Conservation (phyloP, 805 yeast genomes). For the Teunomyces stri region DNA sequence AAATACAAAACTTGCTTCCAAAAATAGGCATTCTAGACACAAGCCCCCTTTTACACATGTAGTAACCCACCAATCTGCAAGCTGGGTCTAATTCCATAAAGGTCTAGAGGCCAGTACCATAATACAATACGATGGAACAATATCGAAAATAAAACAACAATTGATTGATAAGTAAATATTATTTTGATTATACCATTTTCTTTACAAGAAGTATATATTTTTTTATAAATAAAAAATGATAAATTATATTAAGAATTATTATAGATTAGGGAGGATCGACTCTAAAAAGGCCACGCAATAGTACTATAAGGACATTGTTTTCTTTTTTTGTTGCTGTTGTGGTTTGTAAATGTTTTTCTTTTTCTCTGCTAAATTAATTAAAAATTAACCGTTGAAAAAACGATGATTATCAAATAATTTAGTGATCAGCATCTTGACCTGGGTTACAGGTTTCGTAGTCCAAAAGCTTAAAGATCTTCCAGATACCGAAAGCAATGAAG, state of each 20-base stretch:
- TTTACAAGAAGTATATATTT: no score
- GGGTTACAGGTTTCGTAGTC: conserved; percentile 70
- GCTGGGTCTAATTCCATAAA: not conserved
- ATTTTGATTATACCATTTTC: not conserved
- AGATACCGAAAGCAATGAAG: conserved; percentile 60
- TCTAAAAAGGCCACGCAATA: not conserved
- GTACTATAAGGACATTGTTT: not conserved
- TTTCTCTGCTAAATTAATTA: no score
- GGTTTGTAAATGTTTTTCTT: no score
- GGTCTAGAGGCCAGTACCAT: not conserved
- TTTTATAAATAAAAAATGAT: not conserved
- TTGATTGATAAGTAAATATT: not conserved
- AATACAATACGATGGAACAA: not conserved
- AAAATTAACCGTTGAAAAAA: not conserved
- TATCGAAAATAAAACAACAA: not conserved
- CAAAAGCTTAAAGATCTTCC: conserved; percentile 62
- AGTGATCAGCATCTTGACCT: conserved; percentile 60
- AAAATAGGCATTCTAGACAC: not conserved
- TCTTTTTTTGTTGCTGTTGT: not conserved
- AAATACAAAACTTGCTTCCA: not conserved
- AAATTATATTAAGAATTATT: not conserved
- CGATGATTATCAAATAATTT: conserved; percentile 8
- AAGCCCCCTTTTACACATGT: not conserved
- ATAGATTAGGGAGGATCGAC: not conserved
- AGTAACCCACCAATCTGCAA: not conserved